Percentiles rank a stretch among this genome's conserved stretches.
Conservation (phyloP, 139 green algal species). For the Pleodorina starrii region DNA sequence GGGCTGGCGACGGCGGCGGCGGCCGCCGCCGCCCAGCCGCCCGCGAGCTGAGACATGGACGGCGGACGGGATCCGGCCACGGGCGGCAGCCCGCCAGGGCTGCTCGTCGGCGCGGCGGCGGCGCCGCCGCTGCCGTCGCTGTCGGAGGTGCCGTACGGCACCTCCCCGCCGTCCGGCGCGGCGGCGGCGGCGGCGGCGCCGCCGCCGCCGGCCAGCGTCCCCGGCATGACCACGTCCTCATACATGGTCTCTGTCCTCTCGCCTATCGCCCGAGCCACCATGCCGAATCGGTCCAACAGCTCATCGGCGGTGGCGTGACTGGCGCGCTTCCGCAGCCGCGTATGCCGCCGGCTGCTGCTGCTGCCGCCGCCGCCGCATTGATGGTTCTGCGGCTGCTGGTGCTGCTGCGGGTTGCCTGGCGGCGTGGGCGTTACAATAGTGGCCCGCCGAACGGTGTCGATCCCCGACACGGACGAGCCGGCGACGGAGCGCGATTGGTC, state of each 20-base stretch:
- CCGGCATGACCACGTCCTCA: conserved; percentile 30
- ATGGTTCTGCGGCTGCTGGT: not conserved
- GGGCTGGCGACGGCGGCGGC: not conserved
- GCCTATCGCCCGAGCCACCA: not conserved
- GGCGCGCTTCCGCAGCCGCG: not conserved
- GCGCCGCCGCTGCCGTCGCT: not conserved
- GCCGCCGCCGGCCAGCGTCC: not conserved
- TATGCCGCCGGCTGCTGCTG: not conserved
- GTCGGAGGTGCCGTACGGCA: not conserved
- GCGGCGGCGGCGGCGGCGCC: not conserved
- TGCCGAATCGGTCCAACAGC: conserved; percentile 8
- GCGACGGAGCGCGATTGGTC: no score
- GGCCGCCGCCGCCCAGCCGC: not conserved
- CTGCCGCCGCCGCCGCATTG: not conserved
- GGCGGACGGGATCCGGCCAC: not conserved
- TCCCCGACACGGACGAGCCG: no score
- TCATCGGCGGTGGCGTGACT: conserved; percentile 21
- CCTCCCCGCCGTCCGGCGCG: not conserved
- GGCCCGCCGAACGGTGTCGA: no score
- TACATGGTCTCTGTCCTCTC: not conserved
- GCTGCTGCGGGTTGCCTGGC: no score
- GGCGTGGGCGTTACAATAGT: no score
- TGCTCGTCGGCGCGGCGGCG: not conserved
- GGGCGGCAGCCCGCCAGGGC: not conserved
- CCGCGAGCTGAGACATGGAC: not conserved